Conservation (phyloP, 2,329 filamentous ascomycete species). For the Zopfia rhizophila region DNA sequence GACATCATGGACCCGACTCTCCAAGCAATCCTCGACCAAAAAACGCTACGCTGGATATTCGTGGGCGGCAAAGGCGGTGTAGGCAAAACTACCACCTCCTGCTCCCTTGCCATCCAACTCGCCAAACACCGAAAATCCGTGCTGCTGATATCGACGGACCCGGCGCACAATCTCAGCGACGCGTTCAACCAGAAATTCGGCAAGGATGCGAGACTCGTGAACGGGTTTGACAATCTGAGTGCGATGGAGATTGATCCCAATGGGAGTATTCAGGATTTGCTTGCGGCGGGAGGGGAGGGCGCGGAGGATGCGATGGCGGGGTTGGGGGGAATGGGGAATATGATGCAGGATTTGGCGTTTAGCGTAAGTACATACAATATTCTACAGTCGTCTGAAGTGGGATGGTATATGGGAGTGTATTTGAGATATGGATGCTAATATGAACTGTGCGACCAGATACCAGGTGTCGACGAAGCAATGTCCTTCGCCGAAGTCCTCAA, state of each 20-base stretch:
- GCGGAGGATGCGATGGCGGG: slow-evolving; percentile 76
- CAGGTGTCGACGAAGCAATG: slow-evolving; percentile 99
- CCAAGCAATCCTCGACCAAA: slow-evolving; percentile 94
- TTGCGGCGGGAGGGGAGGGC: slow-evolving; percentile 80
- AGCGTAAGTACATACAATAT: slow-evolving; percentile 68
- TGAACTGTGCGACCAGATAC: slow-evolving; percentile 70
- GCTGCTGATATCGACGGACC: slow-evolving; percentile 97
- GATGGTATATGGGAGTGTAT: neutral
- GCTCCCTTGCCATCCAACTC: slow-evolving; percentile 97
- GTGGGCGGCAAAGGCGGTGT: slow-evolving; percentile 98
- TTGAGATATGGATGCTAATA: neutral
- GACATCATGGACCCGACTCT: slow-evolving; percentile 90
- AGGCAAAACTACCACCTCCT: slow-evolving; percentile 99
- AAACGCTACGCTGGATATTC: slow-evolving; percentile 97
- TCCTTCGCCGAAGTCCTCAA: slow-evolving; percentile 99
- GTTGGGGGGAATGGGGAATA: slow-evolving; percentile 78
- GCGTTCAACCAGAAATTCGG: slow-evolving; percentile 99
- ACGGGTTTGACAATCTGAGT: slow-evolving; percentile 92
- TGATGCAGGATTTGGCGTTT: slow-evolving; percentile 99
- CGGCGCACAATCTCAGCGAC: slow-evolving; percentile 96
- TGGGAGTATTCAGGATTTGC: slow-evolving; percentile 93
- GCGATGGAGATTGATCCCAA: slow-evolving; percentile 99
- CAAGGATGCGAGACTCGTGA: slow-evolving; percentile 93
- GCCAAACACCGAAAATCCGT: slow-evolving; percentile 94
- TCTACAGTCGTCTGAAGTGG: neutral